phyloP scores from a whole-genome alignment of 1,284 basidiomycete species.

The Erythrobasidium hasegawianum region DNA sequence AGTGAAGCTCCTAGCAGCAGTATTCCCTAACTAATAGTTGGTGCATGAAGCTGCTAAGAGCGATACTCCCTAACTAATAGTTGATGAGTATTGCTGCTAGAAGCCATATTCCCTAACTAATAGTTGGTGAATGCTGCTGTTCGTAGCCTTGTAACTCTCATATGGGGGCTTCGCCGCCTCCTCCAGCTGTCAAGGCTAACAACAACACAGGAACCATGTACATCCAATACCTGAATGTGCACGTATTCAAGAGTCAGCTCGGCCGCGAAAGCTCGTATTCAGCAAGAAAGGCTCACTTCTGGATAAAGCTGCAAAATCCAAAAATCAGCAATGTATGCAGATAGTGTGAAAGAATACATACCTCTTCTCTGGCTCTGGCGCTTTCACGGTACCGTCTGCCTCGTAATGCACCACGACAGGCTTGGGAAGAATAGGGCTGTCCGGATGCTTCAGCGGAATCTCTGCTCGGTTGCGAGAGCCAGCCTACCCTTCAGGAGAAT shows the following conservation, averaged over 20 bases:
- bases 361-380: slow-evolving; percentile 30
- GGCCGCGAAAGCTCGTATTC: too few relatives aligned
- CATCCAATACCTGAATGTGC: slow-evolving; percentile 35
- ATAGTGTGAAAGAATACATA: too few relatives aligned
- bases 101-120: too few relatives aligned
- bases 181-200: slow-evolving; percentile 16
- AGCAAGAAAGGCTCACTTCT: slow-evolving; percentile 11
- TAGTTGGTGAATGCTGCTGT: too few relatives aligned
- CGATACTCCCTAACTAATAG: too few relatives aligned
- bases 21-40: too few relatives aligned
- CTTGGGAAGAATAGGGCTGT: slow-evolving; percentile 12
- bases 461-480: background rate
- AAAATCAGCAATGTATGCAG: too few relatives aligned
- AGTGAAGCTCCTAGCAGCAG: too few relatives aligned
- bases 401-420: slow-evolving; percentile 24
- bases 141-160: too few relatives aligned
- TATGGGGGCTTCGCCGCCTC: slow-evolving; percentile 1
- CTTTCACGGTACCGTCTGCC: slow-evolving; percentile 27
- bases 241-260: too few relatives aligned
- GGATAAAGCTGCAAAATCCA: slow-evolving; percentile 31
- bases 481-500: slow-evolving; percentile 18
- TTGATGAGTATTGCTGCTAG: too few relatives aligned
- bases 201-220: slow-evolving; percentile 20
- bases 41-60: too few relatives aligned
- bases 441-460: background rate